phyloP scores from a whole-genome alignment of 176 grass and related monocot species.

The Cenchrus fungigraminus region DNA sequence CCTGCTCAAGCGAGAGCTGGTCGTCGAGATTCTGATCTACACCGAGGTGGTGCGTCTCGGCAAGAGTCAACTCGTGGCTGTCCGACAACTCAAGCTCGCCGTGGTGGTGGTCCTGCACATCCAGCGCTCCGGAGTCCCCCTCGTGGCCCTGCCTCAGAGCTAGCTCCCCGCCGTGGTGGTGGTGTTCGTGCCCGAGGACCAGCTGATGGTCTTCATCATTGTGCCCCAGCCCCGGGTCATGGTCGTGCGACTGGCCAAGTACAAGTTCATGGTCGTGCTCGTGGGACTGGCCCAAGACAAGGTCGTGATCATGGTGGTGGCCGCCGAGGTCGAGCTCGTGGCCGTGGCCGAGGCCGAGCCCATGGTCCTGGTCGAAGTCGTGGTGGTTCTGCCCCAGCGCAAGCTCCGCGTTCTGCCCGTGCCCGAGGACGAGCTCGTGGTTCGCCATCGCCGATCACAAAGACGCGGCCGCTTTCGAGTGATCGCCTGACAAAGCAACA shows the following conservation, averaged over 20 bases:
- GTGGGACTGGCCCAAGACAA: conserved; percentile 59
- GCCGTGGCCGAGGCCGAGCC: conserved; percentile 50
- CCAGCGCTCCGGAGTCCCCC: conserved; percentile 45
- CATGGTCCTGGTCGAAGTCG: conserved; percentile 65
- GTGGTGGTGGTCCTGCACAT: conserved; percentile 68
- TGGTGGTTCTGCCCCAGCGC: conserved; percentile 77
- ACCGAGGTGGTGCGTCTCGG: conserved; percentile 66
- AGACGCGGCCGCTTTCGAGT: not conserved
- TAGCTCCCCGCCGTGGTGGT: conserved; percentile 66
- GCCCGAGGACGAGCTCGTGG: conserved; percentile 88
- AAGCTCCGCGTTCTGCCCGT: conserved; percentile 76
- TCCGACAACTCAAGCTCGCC: conserved; percentile 64
- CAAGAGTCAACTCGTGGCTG: conserved; percentile 70
- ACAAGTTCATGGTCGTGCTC: conserved; percentile 57
- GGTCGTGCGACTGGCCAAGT: conserved; percentile 65
- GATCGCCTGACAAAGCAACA: conserved; percentile 19
- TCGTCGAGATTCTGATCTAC: conserved; percentile 62
- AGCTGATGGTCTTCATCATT: conserved; percentile 62
- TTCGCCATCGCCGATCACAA: conserved; percentile 66
- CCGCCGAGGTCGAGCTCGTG: conserved; percentile 60
- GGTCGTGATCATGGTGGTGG: conserved; percentile 58
- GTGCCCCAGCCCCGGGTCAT: conserved; percentile 58
- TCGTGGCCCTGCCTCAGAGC: conserved; percentile 73
- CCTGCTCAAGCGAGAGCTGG: conserved; percentile 73
- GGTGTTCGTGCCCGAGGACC: conserved; percentile 64